Conservation (phyloP, 176 grass and related monocot genomes). For the Musa beccarii region DNA sequence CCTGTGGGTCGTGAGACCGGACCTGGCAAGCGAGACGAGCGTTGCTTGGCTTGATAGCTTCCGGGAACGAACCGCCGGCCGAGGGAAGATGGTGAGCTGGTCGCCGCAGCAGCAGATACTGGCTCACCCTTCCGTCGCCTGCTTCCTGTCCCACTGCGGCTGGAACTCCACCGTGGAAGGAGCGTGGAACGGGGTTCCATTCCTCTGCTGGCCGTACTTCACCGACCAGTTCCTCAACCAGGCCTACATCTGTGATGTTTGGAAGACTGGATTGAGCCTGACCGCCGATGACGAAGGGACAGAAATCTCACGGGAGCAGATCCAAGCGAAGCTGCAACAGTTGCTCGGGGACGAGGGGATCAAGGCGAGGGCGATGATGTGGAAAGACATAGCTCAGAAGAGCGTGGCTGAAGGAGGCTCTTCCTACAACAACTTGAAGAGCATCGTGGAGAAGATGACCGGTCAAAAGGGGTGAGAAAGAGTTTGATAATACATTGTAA, state of each 20-base stretch:
- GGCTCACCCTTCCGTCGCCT: constrained; percentile 49
- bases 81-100: constrained; percentile 41
- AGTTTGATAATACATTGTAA: no score
- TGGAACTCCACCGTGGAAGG: constrained; percentile 80
- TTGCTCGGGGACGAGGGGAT: constrained; percentile 34
- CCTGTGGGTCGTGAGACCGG: constrained; percentile 51
- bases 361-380: constrained; percentile 26
- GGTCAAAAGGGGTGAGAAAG: no score
- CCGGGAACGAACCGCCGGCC: constrained; percentile 17
- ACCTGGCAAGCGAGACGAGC: constrained; percentile 30
- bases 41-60: constrained; percentile 39
- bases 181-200: constrained; percentile 44
- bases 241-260: constrained; percentile 64
- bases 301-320: constrained; percentile 31
- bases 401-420: constrained; percentile 37
- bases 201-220: constrained; percentile 79
- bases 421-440: constrained; percentile 40
- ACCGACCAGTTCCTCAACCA: constrained; percentile 60
- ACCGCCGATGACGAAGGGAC: constrained; percentile 19
- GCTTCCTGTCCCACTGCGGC: constrained; percentile 72
- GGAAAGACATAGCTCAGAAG: constrained; percentile 27
- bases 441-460: constrained; percentile 34
- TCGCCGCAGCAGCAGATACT: constrained; percentile 58
- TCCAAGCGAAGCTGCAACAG: constrained; percentile 22
- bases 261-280: constrained; percentile 54